Conservation (phyloP, 2,329 filamentous ascomycete genomes). For the Nemania abortiva region DNA sequence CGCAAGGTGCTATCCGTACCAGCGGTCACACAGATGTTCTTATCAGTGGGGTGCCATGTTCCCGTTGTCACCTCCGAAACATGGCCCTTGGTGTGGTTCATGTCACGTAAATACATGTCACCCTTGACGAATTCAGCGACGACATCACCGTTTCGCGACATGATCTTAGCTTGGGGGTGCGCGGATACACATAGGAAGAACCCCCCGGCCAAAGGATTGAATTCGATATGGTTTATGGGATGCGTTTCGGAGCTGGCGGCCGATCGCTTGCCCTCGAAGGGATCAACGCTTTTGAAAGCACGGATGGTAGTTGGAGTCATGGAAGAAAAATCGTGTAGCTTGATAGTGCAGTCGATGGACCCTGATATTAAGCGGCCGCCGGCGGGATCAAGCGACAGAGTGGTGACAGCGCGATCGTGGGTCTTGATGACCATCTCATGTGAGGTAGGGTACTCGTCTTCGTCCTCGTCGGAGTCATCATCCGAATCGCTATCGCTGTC, state of each 20-base stretch:
- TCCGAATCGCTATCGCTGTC: constrained; percentile 68
- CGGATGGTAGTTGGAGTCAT: constrained; percentile 96
- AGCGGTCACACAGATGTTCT: constrained; percentile 87
- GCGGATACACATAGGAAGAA: constrained; percentile 89
- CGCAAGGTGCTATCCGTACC: constrained; percentile 94
- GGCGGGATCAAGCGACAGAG: constrained; percentile 84
- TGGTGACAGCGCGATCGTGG: constrained; percentile 88
- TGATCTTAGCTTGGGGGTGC: constrained; percentile 88
- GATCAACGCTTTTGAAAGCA: constrained; percentile 93
- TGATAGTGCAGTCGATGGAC: constrained; percentile 90
- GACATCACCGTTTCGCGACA: constrained; percentile 88
- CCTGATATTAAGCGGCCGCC: constrained; percentile 89
- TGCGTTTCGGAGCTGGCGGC: constrained; percentile 82
- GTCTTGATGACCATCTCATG: constrained; percentile 95
- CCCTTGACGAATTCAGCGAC: constrained; percentile 93
- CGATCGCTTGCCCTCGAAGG: constrained; percentile 79
- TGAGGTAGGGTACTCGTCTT: constrained; percentile 90
- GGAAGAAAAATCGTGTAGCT: constrained; percentile 93
- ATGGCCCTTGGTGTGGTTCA: constrained; percentile 98
- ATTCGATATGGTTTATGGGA: constrained; percentile 85
- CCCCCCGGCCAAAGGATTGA: constrained; percentile 84
- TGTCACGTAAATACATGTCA: constrained; percentile 97
- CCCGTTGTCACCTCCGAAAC: constrained; percentile 91
- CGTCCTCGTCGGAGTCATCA: constrained; percentile 70
- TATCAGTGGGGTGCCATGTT: constrained; percentile 90